Evolutionary conservation across 441 rosid genomes (phyloP).

Genomic region (Adansonia rubrostipa): DNA sequence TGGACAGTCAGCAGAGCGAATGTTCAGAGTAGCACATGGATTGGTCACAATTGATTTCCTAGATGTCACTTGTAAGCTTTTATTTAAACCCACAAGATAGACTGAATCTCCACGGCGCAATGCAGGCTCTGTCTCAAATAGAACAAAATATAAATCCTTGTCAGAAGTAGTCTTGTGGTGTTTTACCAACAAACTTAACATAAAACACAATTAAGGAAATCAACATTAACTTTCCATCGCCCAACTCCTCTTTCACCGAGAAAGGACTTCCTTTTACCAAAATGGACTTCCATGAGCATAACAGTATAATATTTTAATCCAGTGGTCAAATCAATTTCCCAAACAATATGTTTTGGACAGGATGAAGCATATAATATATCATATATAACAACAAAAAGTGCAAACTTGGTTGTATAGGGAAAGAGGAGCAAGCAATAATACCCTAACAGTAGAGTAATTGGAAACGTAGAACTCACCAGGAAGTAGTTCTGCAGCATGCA

Average conservation of each 20-base stretch:
- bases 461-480: constrained; percentile 64
- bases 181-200: constrained; percentile 11
- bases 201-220: constrained; percentile 22
- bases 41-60: constrained; percentile 93
- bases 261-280: constrained; percentile 11
- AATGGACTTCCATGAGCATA: not conserved
- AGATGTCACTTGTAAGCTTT: constrained; percentile 87
- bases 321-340: constrained; percentile 4
- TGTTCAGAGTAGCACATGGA: constrained; percentile 81
- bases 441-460: constrained; percentile 16
- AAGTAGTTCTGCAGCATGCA: constrained; percentile 86
- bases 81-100: constrained; percentile 85
- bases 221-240: constrained; percentile 11
- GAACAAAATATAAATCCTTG: constrained; percentile 22
- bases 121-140: constrained; percentile 70
- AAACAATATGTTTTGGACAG: not conserved
- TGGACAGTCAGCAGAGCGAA: constrained; percentile 82
- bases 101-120: constrained; percentile 91
- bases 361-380: not conserved
- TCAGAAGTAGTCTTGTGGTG: not conserved
- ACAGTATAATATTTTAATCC: not conserved
- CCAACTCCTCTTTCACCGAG: constrained; percentile 14
- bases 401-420: not conserved
- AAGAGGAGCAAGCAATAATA: not conserved
- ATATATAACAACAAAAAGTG: not conserved